Conservation (phyloP, 2,329 filamentous ascomycete genomes). For the Pezicula carpinea region DNA sequence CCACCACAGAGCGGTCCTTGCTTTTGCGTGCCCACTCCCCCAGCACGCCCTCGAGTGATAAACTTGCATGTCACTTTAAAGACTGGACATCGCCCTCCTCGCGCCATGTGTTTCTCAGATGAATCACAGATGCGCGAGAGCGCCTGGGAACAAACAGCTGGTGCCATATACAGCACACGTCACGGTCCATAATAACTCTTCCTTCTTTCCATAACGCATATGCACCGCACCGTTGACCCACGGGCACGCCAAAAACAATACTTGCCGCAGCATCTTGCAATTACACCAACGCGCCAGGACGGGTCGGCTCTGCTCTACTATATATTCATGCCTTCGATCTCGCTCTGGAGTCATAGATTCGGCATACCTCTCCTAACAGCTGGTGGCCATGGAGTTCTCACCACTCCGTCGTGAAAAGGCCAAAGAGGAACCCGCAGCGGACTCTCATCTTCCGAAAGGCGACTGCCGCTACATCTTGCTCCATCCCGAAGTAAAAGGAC, state of each 20-base stretch:
- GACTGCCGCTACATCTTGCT: constrained; percentile 57
- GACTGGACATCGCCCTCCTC: constrained; percentile 1
- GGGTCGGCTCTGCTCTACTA: neutral
- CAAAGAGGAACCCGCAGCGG: constrained; percentile 29
- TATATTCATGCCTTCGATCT: constrained; percentile 18
- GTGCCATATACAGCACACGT: neutral
- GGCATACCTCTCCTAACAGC: constrained; percentile 3
- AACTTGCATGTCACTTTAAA: constrained; percentile 8
- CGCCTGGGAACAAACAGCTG: neutral
- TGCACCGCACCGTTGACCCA: too few species aligned
- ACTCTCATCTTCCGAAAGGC: constrained; percentile 47
- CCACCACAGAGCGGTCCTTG: neutral
- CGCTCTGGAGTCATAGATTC: constrained; percentile 19
- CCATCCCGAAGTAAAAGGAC: constrained; percentile 50
- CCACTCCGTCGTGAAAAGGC: constrained; percentile 25
- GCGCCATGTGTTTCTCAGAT: constrained; percentile 2
- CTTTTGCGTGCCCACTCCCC: neutral
- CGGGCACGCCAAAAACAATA: neutral
- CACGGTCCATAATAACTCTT: neutral
- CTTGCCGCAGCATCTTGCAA: neutral
- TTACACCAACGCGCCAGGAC: neutral
- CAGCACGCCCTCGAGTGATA: constrained; percentile 8
- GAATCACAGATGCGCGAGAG: too few species aligned
- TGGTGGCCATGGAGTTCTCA: constrained; percentile 20
- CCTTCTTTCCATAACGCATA: neutral